Conservation (phyloP, 306 rosid genomes). For the Prunus padus region DNA sequence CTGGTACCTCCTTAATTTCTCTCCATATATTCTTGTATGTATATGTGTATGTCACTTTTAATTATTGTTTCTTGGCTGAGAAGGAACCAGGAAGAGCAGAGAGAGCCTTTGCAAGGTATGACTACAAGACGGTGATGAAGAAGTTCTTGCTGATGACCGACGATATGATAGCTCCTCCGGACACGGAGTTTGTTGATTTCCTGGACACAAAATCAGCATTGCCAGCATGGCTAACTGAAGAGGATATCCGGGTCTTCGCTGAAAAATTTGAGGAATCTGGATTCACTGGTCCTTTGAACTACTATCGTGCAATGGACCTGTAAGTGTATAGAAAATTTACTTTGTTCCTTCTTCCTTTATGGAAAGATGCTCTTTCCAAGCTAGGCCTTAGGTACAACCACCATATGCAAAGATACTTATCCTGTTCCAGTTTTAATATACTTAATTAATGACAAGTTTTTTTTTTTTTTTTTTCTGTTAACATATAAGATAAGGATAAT, state of each 20-base stretch:
- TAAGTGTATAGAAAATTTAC: conserved; percentile 30
- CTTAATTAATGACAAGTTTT: background rate
- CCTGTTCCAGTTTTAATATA: background rate
- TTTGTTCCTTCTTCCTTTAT: too few species aligned
- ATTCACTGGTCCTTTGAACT: conserved; percentile 76
- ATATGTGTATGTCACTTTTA: background rate
- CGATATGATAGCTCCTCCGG: conserved; percentile 47
- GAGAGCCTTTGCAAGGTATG: conserved; percentile 76
- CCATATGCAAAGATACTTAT: background rate
- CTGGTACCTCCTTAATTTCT: conserved; percentile 41
- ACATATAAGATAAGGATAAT: background rate
- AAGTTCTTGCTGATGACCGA: conserved; percentile 44
- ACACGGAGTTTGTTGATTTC: conserved; percentile 68
- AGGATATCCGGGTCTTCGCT: conserved; percentile 62
- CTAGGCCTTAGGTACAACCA: conserved; percentile 4
- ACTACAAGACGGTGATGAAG: conserved; percentile 68
- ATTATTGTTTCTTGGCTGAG: conserved; percentile 16
- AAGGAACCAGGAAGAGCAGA: conserved; percentile 84
- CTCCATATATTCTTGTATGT: background rate
- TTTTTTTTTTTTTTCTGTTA: background rate
- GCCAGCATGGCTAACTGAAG: conserved; percentile 75
- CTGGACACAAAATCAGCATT: conserved; percentile 53
- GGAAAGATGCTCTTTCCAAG: background rate
- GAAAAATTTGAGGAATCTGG: conserved; percentile 77
- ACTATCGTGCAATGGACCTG: conserved; percentile 72